phyloP scores from a whole-genome alignment of 2,329 filamentous ascomycete species.

The Cladosporium sp. region DNA sequence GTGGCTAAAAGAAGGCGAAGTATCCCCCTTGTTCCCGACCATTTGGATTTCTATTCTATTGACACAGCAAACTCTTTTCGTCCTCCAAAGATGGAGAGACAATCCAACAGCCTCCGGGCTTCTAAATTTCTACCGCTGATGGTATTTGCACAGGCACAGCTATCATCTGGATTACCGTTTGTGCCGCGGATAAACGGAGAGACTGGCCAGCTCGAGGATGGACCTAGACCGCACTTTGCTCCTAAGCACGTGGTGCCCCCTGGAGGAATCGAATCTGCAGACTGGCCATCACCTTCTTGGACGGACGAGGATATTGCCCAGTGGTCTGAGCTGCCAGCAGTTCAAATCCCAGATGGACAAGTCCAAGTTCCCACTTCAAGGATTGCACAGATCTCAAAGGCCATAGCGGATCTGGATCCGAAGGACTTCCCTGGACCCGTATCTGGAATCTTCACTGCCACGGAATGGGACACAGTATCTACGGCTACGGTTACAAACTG shows the following conservation, averaged over 20 bases:
- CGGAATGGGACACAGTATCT: slow-evolving; percentile 5
- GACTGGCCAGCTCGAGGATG: slow-evolving; percentile 7
- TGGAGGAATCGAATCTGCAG: slow-evolving; percentile 8
- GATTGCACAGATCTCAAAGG: slow-evolving; percentile 2
- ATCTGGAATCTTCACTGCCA: background rate
- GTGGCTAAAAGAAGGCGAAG: slow-evolving; percentile 6
- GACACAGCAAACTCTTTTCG: slow-evolving; percentile 17
- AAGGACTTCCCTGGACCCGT: background rate
- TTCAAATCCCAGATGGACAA: slow-evolving; percentile 21
- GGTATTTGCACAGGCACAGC: slow-evolving; percentile 22
- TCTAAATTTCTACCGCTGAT: slow-evolving; percentile 25
- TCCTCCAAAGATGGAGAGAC: slow-evolving; percentile 18
- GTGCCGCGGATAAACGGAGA: slow-evolving; percentile 8
- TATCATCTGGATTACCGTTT: slow-evolving; percentile 23
- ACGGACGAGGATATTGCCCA: background rate
- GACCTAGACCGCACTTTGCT: slow-evolving; percentile 6
- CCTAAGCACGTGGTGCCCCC: slow-evolving; percentile 7
- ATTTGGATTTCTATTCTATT: slow-evolving; percentile 19
- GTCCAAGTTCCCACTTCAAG: slow-evolving; percentile 11
- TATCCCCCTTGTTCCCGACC: slow-evolving; percentile 16
- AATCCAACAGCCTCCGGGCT: slow-evolving; percentile 15
- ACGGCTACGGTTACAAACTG: slow-evolving; percentile 13
- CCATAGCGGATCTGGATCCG: background rate
- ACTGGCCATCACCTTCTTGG: slow-evolving; percentile 7
- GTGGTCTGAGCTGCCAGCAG: slow-evolving; percentile 7